Evolutionary conservation across 768 basidiomycete genomes (phyloP), one percentile per base, ranked within the genome.

Genomic region (Pleurotus giganteus): DNA sequence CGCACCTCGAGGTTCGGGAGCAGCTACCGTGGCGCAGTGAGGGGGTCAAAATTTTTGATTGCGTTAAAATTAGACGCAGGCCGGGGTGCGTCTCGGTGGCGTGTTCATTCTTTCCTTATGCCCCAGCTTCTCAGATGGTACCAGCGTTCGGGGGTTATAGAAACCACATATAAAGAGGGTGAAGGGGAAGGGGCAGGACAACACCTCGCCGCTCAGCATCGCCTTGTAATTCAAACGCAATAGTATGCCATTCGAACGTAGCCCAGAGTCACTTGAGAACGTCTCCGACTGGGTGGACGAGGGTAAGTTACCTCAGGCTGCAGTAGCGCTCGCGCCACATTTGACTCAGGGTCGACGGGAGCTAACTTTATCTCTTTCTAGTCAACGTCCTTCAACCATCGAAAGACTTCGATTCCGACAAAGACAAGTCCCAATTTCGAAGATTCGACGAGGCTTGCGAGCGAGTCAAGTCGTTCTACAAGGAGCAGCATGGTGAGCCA

Each of bases 381-480:
- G 85, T 86, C 43, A 86, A 86, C 63, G 71, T 76, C 21, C 64
- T 84, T 42, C 86, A 84, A 61, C 75, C 75, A 29, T 77, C 78
- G 79, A 69, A 79, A 47, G 74, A 68, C 49, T 78, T 84, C 54
- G 79, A 78, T 59, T 61, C 66, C 4, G 65, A 68, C 2, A 87
- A 85, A 62, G 81, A 87, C 69, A 85, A 84, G 69, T 56, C 72
- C 7, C 60, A 71, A 56, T 86, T 86, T 65, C 75, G 85, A 26
- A 72, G 81, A 57, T 86, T 83, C 58, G 80, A 83, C 53, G 77
- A 67, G 3, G 84, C 84, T 4, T 84, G 85, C 58, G 82, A 84
- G 32, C 79, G 84, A 49, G 84, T 86, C 65, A 84, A 82, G 69
- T 69, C 71, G 4, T 85, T 85, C 62, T 85, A 85, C 65, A 79